Conservation (phyloP, 2,329 filamentous ascomycete species). For the Hypoxylon rubiginosum region DNA sequence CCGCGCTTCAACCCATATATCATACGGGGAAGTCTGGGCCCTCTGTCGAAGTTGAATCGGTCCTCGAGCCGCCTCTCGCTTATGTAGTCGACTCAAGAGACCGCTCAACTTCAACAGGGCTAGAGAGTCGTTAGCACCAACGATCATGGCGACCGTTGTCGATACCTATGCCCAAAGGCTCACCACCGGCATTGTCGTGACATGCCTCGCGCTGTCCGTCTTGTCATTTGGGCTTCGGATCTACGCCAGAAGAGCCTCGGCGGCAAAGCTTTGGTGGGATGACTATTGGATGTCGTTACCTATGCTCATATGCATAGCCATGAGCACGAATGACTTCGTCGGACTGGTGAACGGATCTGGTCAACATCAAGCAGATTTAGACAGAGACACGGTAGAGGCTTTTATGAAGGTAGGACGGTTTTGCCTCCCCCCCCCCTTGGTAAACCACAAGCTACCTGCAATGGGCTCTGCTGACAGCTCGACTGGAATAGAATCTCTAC, state of each 20-base stretch:
- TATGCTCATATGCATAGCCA: conserved; percentile 46
- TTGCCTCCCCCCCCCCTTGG: neutral
- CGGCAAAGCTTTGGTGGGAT: conserved; percentile 49
- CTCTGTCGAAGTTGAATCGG: neutral
- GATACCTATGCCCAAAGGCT: conserved; percentile 45
- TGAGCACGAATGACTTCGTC: conserved; percentile 45
- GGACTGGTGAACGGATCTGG: conserved; percentile 45
- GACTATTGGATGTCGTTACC: conserved; percentile 50
- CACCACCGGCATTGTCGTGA: conserved; percentile 48
- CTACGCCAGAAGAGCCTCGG: conserved; percentile 44
- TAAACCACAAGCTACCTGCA: no score
- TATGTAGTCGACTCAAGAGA: conserved; percentile 13
- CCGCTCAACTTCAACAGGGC: conserved; percentile 9
- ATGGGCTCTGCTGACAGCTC: conserved; percentile 17
- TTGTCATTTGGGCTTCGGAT: conserved; percentile 48
- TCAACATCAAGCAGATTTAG: conserved; percentile 43
- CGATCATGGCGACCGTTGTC: conserved; percentile 35
- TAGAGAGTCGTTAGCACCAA: conserved; percentile 12
- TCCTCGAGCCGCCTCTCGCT: conserved; percentile 10
- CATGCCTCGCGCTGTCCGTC: conserved; percentile 44
- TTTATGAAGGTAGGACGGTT: conserved; percentile 44
- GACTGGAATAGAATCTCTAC: conserved; percentile 43
- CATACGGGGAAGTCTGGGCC: conserved; percentile 3
- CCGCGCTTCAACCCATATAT: conserved; percentile 4
- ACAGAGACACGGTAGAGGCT: conserved; percentile 31